Percentiles rank a stretch among this genome's conserved stretches.
Evolutionary conservation across 257 asterid genomes (phyloP).

Genomic region (Jaltomata sinuosa): DNA sequence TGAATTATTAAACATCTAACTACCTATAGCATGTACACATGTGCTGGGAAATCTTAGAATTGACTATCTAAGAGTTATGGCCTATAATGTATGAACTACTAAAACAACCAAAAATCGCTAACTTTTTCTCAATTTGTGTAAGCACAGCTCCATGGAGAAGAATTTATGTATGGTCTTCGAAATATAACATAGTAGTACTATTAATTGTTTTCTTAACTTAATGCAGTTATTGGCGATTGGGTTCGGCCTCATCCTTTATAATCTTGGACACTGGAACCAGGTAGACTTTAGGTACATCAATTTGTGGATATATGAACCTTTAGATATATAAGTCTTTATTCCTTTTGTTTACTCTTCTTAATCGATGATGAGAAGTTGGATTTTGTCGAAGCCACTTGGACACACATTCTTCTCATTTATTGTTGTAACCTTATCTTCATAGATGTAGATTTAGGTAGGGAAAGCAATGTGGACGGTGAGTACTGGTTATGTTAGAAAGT

Average conservation of each 20-base stretch:
- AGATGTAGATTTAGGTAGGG: no score
- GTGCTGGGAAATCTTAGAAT: background rate
- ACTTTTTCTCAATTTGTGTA: background rate
- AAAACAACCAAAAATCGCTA: background rate
- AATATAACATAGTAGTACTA: background rate
- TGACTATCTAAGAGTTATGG: background rate
- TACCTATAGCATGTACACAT: background rate
- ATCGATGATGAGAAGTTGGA: background rate
- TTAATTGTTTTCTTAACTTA: background rate
- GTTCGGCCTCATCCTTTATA: constrained; percentile 67
- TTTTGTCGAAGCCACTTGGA: background rate
- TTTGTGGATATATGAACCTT: background rate
- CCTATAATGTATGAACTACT: background rate
- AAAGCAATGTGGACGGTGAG: no score
- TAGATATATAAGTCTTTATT: background rate
- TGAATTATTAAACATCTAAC: background rate
- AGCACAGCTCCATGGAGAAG: no score
- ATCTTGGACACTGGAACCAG: constrained; percentile 83
- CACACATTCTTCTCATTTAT: no score
- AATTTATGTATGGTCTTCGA: background rate
- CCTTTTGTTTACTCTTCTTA: background rate
- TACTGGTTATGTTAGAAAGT: no score
- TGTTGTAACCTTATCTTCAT: no score
- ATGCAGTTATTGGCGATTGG: constrained; percentile 82
- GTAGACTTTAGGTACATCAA: constrained; percentile 70